Evolutionary conservation across 768 basidiomycete genomes (phyloP), one percentile per base, ranked within the genome.

Genomic region (Mycena pura): DNA sequence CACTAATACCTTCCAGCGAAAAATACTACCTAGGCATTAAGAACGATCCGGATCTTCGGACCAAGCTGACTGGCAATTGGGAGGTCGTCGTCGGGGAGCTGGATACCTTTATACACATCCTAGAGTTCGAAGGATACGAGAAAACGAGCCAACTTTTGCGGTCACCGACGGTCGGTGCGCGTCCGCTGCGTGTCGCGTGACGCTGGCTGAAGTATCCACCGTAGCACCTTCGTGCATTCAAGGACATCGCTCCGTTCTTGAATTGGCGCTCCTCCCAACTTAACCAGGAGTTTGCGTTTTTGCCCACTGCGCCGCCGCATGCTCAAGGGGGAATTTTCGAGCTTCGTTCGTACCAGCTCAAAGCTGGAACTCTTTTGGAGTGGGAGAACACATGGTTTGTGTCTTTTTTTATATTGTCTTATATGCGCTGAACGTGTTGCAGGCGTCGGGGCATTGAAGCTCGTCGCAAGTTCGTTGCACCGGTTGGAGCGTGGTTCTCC

Each of bases 401-500:
- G 27, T 11, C 56, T 34, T 50, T 43, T 32, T 19, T 15, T 31
- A n/a, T n/a, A n/a, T 36, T 31, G n/a, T 29, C 43, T 9, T 38
- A 46, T 51, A 10, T 32, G 10, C 31, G 41, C 67, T 59, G 29
- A 29, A 34, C 34, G 24, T 44, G 44, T 27, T 17, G 9, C 52
- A 95, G 94, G 96, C 87, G 95, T 62, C 84, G 83, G 72, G 97
- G 97, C 10, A 92, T 99, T 46, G 96, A 99, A 71, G 97, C 97
- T 11, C 87, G 97, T 49, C 84, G 89, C 62, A 88, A 90, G 73
- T 91, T 91, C 70, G 89, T 96, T 54, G 85, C 86, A 57, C 96
- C 92, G 41, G 85, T 93, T 13, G 94, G 92, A 27, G 51, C 57
- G 28, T 57, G 48, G 48, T 96, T 93, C 76, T 91, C 91, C 56